Evolutionary conservation across 805 yeast genomes (phyloP), one percentile per base, ranked within the genome.

Genomic region (Cyberlindnera bimundalis): DNA sequence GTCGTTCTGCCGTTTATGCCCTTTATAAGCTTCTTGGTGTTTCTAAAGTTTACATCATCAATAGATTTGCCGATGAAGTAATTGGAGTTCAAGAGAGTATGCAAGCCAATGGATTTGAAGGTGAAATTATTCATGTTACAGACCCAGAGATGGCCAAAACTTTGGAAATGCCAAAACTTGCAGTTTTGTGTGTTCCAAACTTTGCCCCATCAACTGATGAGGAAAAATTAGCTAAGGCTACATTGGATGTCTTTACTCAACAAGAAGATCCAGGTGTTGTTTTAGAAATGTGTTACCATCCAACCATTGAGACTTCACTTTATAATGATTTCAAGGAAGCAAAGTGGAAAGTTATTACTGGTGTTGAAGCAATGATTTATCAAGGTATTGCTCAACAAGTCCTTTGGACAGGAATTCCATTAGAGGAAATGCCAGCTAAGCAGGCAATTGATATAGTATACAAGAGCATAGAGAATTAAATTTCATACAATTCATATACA

Each of bases 361-460:
- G 59, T 29, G 54, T 52, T 13, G 59, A 54, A 37, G 56, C 59
- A 8, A 54, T 54, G 59, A 54, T 54, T 10, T 50, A 54, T 35
- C 57, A 52, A 20, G 57, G 57, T 17, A 39, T 54, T 23, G 59
- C 56, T 8, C 59, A 54, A 28, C 57, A 54, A 20, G 45, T 47
- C 1, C 30, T 54, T 9, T 54, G 57, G 59, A 54, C 57, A 10
- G 57, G 57, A 4, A 37, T 37, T n/a, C 40, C 47, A 12, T 30
- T 51, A 13, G 45, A 45, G 0, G 18, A 51, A n/a, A 27, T 54
- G 6, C 59, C 59, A 13, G 43, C 42, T 11, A 43, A 49, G 16
- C 26, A 47, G 27, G 48, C 47, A 20, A 45, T 47, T 25, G 36
- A 40, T 9, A 23, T 26, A 7, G 37, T 47, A 24, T 44, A 47